Evolutionary conservation across 208 protist species (phyloP), one percentile per base, ranked within the genome.

Genomic region (Naegleria gruberi): DNA sequence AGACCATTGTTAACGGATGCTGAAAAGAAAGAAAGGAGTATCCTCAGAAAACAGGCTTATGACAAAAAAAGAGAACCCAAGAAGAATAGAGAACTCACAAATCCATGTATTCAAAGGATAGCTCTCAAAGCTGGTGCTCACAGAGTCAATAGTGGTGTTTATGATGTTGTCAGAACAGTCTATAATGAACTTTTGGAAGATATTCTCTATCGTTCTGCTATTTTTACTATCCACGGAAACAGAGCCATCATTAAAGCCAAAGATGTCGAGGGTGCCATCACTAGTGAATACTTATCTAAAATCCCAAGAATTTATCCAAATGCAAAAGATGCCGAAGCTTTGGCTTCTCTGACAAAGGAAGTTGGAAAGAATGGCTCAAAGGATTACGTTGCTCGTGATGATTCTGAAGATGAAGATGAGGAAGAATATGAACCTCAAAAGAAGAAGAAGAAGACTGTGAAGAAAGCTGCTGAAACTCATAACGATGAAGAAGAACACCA

Each of bases 261-360:
- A 37, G 65, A 77, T 77, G 65, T 77, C 26, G 65, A 77, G 34
- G 6, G 12, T 37, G 65, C 65, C 0, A 77, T 77, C 17, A 6
- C 17, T n/a, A 37, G 34, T 77, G 51, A 23, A 10, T 19, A 65
- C 51, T n/a, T n/a, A n/a, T n/a, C n/a, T n/a, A n/a, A n/a, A n/a
- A n/a, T n/a, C n/a, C n/a, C n/a, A n/a, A 77, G 34, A n/a, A 30
- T 77, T 77, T 77, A 77, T 77, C 65, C 65, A 77, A 77, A 77
- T 77, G 65, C 65, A 37, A n/a, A 77, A 12, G 65, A 77, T 37
- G 34, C 30, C 1, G 65, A 77, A n/a, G 19, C 15, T 65, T 65
- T 65, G 15, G 51, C 51, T n/a, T n/a, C n/a, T n/a, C n/a, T n/a
- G n/a, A n/a, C n/a, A n/a, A n/a, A n/a, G n/a, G n/a, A n/a, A n/a